phyloP scores from a whole-genome alignment of 495 filamentous ascomycete species.

The Mytilinidion resinicola region DNA sequence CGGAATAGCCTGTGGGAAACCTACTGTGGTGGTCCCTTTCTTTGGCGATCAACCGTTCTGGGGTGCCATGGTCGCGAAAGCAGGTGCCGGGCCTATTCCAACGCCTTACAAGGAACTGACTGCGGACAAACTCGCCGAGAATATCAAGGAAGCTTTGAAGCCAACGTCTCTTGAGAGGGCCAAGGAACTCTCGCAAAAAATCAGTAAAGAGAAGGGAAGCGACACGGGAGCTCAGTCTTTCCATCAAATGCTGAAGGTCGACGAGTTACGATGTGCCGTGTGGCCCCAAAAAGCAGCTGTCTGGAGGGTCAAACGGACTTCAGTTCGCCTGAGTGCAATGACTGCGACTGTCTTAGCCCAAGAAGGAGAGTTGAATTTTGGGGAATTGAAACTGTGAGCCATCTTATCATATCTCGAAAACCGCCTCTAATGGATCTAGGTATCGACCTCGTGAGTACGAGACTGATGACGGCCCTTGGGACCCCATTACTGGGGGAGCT shows the following conservation, averaged over 20 bases:
- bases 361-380: constrained; percentile 35
- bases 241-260: constrained; percentile 37
- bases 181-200: constrained; percentile 32
- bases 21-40: constrained; percentile 58
- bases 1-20: constrained; percentile 51
- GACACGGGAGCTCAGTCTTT: constrained; percentile 38
- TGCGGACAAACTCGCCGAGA: constrained; percentile 38
- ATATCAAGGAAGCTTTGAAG: constrained; percentile 37
- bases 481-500: constrained; percentile 44
- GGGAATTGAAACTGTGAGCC: constrained; percentile 36
- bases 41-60: constrained; percentile 61
- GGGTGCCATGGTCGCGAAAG: constrained; percentile 50
- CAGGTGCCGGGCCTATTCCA: constrained; percentile 46
- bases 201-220: constrained; percentile 37
- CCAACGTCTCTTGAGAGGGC: constrained; percentile 37
- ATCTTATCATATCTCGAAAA: neutral
- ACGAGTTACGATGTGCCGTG: constrained; percentile 35
- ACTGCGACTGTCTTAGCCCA: constrained; percentile 37
- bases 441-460: constrained; percentile 38
- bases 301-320: constrained; percentile 37
- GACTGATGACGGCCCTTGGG: constrained; percentile 40
- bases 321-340: constrained; percentile 36
- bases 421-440: constrained; percentile 14
- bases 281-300: constrained; percentile 33
- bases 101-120: constrained; percentile 43